Evolutionary conservation across 257 asterid genomes (phyloP).

Genomic region (Agastache rugosa): DNA sequence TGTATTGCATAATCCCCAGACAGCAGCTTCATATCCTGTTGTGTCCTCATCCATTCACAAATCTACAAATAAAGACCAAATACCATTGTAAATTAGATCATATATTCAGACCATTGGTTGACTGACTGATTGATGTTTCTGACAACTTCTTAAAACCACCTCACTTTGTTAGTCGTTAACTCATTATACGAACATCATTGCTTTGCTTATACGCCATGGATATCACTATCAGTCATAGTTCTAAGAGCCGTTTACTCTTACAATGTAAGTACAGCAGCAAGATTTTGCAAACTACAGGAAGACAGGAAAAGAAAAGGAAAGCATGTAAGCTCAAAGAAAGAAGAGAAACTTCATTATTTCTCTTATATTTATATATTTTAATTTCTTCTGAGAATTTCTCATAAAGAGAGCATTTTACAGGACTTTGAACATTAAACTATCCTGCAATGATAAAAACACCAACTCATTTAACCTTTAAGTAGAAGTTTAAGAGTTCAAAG

Average conservation of each 20-base stretch:
- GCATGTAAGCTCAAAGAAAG: background rate
- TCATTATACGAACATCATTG: background rate
- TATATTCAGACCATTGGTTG: background rate
- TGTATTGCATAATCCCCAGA: conserved; percentile 95
- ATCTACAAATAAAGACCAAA: conserved; percentile 50
- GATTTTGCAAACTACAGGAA: background rate
- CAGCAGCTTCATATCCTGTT: conserved; percentile 74
- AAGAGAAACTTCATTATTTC: background rate
- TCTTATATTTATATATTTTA: background rate
- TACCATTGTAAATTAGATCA: conserved; percentile 9
- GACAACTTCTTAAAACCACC: background rate
- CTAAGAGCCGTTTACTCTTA: background rate
- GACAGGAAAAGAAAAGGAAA: background rate
- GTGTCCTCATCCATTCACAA: conserved; percentile 92
- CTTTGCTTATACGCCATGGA: background rate
- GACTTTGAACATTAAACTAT: background rate
- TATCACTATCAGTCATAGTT: background rate
- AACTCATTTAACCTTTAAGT: too few species aligned
- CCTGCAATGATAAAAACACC: too few species aligned
- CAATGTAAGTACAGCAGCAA: background rate
- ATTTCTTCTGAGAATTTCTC: background rate
- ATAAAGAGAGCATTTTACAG: conserved; percentile 1
- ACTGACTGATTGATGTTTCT: background rate
- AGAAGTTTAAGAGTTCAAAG: background rate
- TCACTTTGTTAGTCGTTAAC: background rate